Evolutionary conservation across 2,329 filamentous ascomycete species (phyloP), one percentile per base, ranked within the genome.

Genomic region (Calonectria pseudoreteaudii): DNA sequence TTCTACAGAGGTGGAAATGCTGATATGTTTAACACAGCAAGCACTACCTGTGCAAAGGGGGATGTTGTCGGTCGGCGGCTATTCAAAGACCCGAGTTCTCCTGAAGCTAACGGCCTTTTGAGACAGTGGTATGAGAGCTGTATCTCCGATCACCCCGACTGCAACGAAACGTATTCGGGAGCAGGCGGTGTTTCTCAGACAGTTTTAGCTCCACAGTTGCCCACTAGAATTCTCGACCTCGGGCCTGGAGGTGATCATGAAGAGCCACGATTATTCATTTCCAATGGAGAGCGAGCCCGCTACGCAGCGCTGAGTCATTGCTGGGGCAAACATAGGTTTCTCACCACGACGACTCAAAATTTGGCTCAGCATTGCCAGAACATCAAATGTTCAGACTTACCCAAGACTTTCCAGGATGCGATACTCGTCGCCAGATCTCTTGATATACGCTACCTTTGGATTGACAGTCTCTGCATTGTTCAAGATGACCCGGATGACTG

Each of bases 381-480:
- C 26, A 67, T 67, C 23, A n/a, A 30, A 7, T 8, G 41, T 1
- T 4, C n/a, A 14, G 23, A 31, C 26, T 14, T 67, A 20, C 65
- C 65, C 9, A 67, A 67, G 23, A 67, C 65, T 1, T 67, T 67
- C 20, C 31, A 41, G 26, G 34, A 67, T 30, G 65, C 65, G 2
- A 50, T 67, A 3, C 3, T 28, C 9, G 49, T 67, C 2, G 49
- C 49, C 16, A 49, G 34, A 18, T 28, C 34, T 18, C 36, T 67
- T 16, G 16, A 14, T 26, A 2, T 74, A 8, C 34, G 47, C 8
- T 78, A 77, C 36, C 52, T 78, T 7, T 78, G 77, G 76, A 74
- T 78, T 30, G 77, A 78, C 36, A 74, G 73, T 7, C 28, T 78
- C 1, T 78, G 77, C n/a, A 78, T 78, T 16, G 68, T 78, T 0